Conservation (phyloP, 2,329 filamentous ascomycete genomes). For the Grosmannia clavigera region DNA sequence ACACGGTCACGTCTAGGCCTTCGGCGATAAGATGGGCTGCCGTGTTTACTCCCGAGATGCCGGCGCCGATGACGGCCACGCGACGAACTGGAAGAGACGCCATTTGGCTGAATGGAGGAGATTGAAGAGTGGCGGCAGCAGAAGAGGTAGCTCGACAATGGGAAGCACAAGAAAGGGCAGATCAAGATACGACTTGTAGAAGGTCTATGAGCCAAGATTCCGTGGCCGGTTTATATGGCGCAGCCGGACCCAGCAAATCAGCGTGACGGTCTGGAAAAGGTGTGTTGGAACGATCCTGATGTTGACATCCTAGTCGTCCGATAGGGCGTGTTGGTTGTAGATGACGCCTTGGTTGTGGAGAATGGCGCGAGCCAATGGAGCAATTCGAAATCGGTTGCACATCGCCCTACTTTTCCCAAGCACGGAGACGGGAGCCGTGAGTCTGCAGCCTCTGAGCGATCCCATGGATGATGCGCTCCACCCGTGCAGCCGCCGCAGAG, state of each 20-base stretch:
- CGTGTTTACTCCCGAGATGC: slow-evolving; percentile 26
- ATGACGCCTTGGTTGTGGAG: slow-evolving; percentile 6
- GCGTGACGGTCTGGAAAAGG: not conserved
- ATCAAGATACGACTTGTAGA: too few relatives aligned
- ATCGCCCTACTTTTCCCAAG: too few relatives aligned
- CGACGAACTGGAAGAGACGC: not conserved
- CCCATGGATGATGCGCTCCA: not conserved
- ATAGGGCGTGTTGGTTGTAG: not conserved
- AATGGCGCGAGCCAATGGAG: slow-evolving; percentile 1
- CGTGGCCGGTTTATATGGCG: not conserved
- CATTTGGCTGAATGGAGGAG: not conserved
- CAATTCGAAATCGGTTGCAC: not conserved
- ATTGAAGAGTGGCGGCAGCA: not conserved
- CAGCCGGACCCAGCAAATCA: not conserved
- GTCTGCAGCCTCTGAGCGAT: not conserved
- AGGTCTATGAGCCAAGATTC: not conserved
- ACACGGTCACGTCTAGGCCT: slow-evolving; percentile 24
- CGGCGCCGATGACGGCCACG: slow-evolving; percentile 28
- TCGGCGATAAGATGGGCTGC: slow-evolving; percentile 25
- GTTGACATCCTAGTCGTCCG: not conserved
- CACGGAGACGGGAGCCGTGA: too few relatives aligned
- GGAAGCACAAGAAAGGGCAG: not conserved
- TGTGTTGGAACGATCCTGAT: not conserved
- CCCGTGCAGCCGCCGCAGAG: not conserved
- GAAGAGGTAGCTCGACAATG: not conserved